These are phyloP conservation scores for Coemansia sp. DNA, from an alignment of 192 early-diverging fungal species.

Conservation along the genomic window DNA sequence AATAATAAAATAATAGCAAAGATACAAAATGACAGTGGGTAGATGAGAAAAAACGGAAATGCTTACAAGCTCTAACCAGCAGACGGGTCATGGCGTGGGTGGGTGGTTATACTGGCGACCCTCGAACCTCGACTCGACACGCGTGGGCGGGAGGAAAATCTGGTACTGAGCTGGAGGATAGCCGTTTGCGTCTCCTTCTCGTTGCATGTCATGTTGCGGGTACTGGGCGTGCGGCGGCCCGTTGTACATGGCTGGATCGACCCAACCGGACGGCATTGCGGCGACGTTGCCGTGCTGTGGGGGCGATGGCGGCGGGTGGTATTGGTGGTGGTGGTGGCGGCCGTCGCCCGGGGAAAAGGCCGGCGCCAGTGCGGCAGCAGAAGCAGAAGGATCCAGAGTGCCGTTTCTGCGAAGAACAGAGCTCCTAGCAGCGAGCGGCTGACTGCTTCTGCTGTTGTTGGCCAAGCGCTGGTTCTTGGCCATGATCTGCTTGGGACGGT, in stretches of 20 bases:
- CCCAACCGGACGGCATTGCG: conserved; percentile 19
- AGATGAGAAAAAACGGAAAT: too few species aligned
- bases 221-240: conserved; percentile 7
- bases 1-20: not conserved
- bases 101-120: not conserved
- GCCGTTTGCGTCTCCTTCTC: not conserved
- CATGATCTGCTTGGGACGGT: conserved; percentile 15
- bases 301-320: too few species aligned
- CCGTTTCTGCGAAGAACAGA: conserved; percentile 12
- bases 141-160: not conserved
- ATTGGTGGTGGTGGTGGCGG: conserved; percentile 3
- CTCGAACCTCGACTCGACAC: not conserved
- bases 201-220: not conserved
- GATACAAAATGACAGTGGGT: not conserved
- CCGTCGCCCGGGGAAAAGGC: not conserved
- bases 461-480: conserved; percentile 3
- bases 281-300: not conserved
- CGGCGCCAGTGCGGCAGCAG: not conserved
- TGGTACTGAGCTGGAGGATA: not conserved
- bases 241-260: conserved; percentile 30
- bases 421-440: not conserved
- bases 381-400: not conserved
- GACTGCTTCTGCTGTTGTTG: not conserved
- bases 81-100: not conserved
- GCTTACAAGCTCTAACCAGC: not conserved